Percentiles rank a stretch among this genome's conserved stretches.
These are phyloP conservation scores for Botrytis medusae DNA, from an alignment of 2,329 filamentous ascomycete species.

Conservation along the genomic window DNA sequence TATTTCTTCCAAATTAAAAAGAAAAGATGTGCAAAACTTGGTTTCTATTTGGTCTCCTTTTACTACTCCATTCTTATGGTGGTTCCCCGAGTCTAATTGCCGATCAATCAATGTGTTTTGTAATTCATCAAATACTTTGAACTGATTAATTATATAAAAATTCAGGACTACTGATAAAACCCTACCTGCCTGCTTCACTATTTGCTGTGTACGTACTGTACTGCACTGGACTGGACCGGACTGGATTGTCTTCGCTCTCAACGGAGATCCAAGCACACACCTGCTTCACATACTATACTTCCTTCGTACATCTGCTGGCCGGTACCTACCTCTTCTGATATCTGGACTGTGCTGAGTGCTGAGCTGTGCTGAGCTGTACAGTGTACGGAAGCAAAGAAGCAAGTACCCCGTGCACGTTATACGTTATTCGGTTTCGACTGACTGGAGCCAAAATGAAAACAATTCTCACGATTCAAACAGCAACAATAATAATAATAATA, in stretches of 20 bases:
- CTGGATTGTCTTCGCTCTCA: background rate
- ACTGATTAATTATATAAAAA: conserved; percentile 9
- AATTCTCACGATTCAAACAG: background rate
- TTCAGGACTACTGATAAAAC: too few relatives aligned
- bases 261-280: background rate
- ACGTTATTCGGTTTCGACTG: background rate
- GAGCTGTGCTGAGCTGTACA: background rate
- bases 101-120: background rate
- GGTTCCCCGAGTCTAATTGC: conserved; percentile 9
- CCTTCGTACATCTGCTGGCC: background rate
- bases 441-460: background rate
- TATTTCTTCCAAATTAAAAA: background rate
- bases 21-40: background rate
- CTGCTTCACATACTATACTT: background rate
- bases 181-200: background rate
- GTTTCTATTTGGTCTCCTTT: background rate
- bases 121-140: background rate
- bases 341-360: background rate
- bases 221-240: background rate
- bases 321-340: background rate
- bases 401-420: background rate
- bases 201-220: background rate
- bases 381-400: background rate
- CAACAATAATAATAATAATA: background rate
- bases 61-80: background rate